Conservation (phyloP, 345 rosid species). For the Eutrema heterophyllum region DNA sequence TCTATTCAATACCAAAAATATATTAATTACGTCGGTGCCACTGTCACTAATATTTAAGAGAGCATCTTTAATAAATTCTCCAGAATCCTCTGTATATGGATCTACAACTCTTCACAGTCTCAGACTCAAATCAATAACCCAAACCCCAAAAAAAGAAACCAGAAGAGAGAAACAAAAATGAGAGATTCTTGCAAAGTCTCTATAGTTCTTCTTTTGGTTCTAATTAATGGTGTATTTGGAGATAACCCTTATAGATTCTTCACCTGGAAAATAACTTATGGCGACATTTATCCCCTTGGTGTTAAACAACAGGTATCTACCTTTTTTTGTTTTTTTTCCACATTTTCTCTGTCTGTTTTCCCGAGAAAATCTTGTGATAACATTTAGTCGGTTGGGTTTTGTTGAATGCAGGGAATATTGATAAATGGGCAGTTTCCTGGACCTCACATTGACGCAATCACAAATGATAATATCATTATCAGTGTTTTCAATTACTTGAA, state of each 20-base stretch:
- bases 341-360: background rate
- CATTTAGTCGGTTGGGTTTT: background rate
- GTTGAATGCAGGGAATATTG: slow-evolving; percentile 63
- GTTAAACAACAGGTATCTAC: slow-evolving; percentile 71
- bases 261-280: slow-evolving; percentile 88
- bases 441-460: slow-evolving; percentile 68
- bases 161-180: slow-evolving; percentile 30
- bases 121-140: slow-evolving; percentile 1
- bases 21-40: slow-evolving; percentile 32
- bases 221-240: slow-evolving; percentile 49
- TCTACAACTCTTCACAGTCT: slow-evolving; percentile 24
- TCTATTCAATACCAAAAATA: background rate
- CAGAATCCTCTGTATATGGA: slow-evolving; percentile 26
- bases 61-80: slow-evolving; percentile 19
- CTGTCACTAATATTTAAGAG: slow-evolving; percentile 24
- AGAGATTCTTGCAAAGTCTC: slow-evolving; percentile 36
- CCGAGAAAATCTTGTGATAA: background rate
- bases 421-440: slow-evolving; percentile 97
- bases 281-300: slow-evolving; percentile 89
- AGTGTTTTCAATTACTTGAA: slow-evolving; percentile 83
- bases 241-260: slow-evolving; percentile 77
- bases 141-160: background rate
- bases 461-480: slow-evolving; percentile 82
- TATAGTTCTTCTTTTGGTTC: slow-evolving; percentile 37
- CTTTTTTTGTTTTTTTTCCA: background rate